Evolutionary conservation across 169 alveolate species (phyloP).

Genomic region (Plasmodium blacklocki): DNA sequence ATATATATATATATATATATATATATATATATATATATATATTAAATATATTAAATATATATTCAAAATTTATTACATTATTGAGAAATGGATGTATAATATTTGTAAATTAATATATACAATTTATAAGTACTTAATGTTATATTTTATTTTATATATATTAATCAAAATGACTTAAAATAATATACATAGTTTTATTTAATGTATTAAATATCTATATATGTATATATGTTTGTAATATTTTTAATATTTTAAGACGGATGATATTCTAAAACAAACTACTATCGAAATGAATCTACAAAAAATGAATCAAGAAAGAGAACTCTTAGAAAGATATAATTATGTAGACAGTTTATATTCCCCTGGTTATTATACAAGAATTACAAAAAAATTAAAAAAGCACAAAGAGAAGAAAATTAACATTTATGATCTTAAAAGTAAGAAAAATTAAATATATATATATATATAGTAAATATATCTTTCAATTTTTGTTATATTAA

Average conservation of each 20-base stretch:
- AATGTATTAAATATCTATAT: neutral
- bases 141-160: too few species aligned
- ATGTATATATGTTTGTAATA: neutral
- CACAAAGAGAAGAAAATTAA: slow-evolving; percentile 18
- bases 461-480: too few species aligned
- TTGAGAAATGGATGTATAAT: too few species aligned
- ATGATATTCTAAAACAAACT: slow-evolving; percentile 14
- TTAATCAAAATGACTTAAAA: too few species aligned
- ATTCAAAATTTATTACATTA: too few species aligned
- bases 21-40: neutral
- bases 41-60: too few species aligned
- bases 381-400: slow-evolving; percentile 24
- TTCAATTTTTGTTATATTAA: too few species aligned
- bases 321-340: slow-evolving; percentile 33
- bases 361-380: slow-evolving; percentile 52
- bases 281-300: slow-evolving; percentile 22
- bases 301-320: slow-evolving; percentile 40
- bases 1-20: slow-evolving; percentile 1
- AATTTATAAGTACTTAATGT: too few species aligned
- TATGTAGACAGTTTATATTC: slow-evolving; percentile 49
- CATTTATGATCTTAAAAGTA: slow-evolving; percentile 51
- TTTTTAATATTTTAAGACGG: slow-evolving; percentile 28
- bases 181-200: neutral
- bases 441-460: slow-evolving; percentile 1
- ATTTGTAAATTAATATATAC: too few species aligned